phyloP scores from a whole-genome alignment of 2,329 filamentous ascomycete species.

The Chrysoporthe puriensis region DNA sequence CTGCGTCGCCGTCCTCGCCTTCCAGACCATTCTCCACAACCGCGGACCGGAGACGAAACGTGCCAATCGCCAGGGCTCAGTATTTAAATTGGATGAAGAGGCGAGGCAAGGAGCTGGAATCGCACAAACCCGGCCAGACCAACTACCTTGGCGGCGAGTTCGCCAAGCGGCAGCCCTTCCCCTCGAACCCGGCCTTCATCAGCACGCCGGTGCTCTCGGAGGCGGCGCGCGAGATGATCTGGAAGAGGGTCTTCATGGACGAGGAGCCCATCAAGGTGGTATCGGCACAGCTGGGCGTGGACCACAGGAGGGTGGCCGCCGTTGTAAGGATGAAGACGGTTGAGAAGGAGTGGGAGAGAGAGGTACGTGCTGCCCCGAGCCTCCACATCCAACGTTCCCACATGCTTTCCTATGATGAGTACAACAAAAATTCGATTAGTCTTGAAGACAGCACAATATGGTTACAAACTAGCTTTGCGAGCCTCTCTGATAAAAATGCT shows the following conservation, averaged over 20 bases:
- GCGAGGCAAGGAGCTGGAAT: constrained; percentile 28
- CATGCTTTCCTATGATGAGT: constrained; percentile 56
- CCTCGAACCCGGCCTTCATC: constrained; percentile 70
- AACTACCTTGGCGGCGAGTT: constrained; percentile 46
- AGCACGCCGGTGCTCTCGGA: constrained; percentile 77
- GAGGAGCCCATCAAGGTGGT: constrained; percentile 75
- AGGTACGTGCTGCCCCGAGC: constrained; percentile 65
- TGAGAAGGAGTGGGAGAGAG: constrained; percentile 74
- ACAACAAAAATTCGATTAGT: constrained; percentile 93
- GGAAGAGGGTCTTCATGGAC: constrained; percentile 65
- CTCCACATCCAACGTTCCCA: constrained; percentile 17
- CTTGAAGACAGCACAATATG: constrained; percentile 91
- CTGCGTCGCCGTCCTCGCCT: constrained; percentile 1
- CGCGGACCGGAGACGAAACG: constrained; percentile 41
- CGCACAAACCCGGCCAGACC: constrained; percentile 31
- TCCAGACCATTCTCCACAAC: constrained; percentile 45
- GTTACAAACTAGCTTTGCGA: constrained; percentile 82
- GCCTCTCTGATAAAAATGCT: constrained; percentile 66
- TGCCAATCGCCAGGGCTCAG: constrained; percentile 40
- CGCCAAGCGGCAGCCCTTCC: constrained; percentile 62
- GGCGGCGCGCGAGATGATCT: constrained; percentile 72
- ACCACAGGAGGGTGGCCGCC: constrained; percentile 82
- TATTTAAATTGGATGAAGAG: constrained; percentile 44
- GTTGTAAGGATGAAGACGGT: constrained; percentile 85
- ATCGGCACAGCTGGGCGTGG: constrained; percentile 76